Conservation (phyloP, 805 yeast species). For the Ascoidea rubescens region DNA sequence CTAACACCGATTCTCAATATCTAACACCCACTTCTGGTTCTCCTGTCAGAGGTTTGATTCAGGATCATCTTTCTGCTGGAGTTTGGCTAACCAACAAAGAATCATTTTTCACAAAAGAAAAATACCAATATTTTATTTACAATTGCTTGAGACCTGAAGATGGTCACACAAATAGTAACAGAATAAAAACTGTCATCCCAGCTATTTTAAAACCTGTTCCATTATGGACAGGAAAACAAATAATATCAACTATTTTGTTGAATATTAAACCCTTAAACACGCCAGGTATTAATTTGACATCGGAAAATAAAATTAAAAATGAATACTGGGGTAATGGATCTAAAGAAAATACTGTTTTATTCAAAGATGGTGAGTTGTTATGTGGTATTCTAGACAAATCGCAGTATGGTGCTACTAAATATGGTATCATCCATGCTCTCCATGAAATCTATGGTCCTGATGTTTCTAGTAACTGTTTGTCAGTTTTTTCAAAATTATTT, state of each 20-base stretch:
- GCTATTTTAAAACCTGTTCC: constrained; percentile 77
- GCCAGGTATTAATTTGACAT: constrained; percentile 80
- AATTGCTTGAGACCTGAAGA: constrained; percentile 96
- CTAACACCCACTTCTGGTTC: constrained; percentile 97
- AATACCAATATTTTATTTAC: constrained; percentile 86
- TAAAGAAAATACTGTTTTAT: constrained; percentile 71
- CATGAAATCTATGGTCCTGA: constrained; percentile 92
- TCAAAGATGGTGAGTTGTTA: constrained; percentile 75
- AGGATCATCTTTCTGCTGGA: constrained; percentile 98
- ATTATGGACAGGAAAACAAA: constrained; percentile 97
- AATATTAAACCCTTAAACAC: constrained; percentile 78
- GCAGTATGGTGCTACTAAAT: constrained; percentile 95
- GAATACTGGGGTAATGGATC: constrained; percentile 91
- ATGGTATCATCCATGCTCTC: constrained; percentile 90
- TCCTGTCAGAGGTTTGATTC: constrained; percentile 97
- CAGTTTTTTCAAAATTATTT: constrained; percentile 89
- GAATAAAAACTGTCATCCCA: constrained; percentile 75
- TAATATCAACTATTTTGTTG: constrained; percentile 79
- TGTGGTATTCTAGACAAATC: constrained; percentile 95
- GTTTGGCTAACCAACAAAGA: constrained; percentile 96
- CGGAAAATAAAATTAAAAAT: constrained; percentile 81
- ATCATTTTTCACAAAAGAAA: constrained; percentile 77
- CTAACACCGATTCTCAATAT: constrained; percentile 95
- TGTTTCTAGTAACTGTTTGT: constrained; percentile 77
- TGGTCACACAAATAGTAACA: constrained; percentile 72